phyloP scores from a whole-genome alignment of 2,329 filamentous ascomycete genomes.

The Mariannaea sp. region DNA sequence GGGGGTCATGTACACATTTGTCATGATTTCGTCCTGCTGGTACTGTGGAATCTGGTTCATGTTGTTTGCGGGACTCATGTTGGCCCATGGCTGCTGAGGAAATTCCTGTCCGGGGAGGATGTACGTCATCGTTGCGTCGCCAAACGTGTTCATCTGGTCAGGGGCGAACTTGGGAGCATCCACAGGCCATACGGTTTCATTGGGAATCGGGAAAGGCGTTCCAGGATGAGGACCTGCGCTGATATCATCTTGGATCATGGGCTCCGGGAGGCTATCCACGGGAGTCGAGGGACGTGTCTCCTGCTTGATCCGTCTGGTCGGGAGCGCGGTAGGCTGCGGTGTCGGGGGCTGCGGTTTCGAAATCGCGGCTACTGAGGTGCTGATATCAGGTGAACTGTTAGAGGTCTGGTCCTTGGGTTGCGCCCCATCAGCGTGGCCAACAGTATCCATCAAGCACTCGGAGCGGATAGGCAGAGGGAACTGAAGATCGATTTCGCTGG shows the following conservation, averaged over 20 bases:
- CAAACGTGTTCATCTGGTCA: constrained; percentile 44
- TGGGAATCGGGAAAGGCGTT: constrained; percentile 48
- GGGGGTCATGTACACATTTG: constrained; percentile 35
- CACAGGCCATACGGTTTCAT: constrained; percentile 45
- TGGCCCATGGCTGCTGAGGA: constrained; percentile 35
- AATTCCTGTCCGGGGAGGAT: constrained; percentile 39
- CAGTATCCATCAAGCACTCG: constrained; percentile 43
- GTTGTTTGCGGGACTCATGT: constrained; percentile 28
- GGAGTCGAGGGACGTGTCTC: constrained; percentile 45
- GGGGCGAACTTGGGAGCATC: constrained; percentile 48
- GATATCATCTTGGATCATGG: constrained; percentile 43
- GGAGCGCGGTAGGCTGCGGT: constrained; percentile 37
- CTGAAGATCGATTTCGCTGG: constrained; percentile 46
- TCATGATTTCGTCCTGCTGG: constrained; percentile 39
- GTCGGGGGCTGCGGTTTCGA: constrained; percentile 40
- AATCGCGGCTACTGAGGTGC: constrained; percentile 35
- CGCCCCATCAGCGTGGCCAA: constrained; percentile 35
- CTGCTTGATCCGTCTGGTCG: constrained; percentile 44
- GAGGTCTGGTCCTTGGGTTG: constrained; percentile 37
- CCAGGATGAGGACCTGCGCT: constrained; percentile 46
- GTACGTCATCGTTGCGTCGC: constrained; percentile 39
- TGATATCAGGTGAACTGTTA: constrained; percentile 23
- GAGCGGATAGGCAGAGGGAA: constrained; percentile 46
- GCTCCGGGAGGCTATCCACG: constrained; percentile 36
- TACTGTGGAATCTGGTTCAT: constrained; percentile 37